Conservation (phyloP, 2,329 filamentous ascomycete species). For the Aureobasidium namibiae region DNA sequence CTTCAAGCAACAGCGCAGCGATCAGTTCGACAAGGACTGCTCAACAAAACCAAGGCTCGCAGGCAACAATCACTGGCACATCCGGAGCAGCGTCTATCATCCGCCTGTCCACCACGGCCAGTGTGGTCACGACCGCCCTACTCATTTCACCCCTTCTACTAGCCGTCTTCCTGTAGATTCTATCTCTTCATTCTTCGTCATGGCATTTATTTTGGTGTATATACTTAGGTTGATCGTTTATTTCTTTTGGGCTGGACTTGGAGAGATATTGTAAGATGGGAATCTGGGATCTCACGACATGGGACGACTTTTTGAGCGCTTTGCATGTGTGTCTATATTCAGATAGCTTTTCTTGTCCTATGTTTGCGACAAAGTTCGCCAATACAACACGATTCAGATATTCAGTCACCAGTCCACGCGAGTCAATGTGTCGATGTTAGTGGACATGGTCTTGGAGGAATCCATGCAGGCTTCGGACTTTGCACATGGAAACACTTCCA, state of each 20-base stretch:
- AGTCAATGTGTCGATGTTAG: background rate
- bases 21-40: background rate
- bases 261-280: background rate
- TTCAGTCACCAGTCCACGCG: background rate
- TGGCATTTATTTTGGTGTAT: background rate
- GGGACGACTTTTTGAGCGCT: background rate
- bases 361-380: background rate
- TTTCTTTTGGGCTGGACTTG: background rate
- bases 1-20: background rate
- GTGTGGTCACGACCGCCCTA: background rate
- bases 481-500: background rate
- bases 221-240: too few species aligned
- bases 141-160: background rate
- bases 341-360: background rate
- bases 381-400: background rate
- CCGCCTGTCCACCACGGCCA: background rate
- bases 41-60: background rate
- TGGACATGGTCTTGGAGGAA: too few species aligned
- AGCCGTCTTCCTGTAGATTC: background rate
- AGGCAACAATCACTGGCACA: background rate
- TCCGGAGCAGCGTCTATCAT: background rate
- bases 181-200: background rate
- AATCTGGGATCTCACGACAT: background rate
- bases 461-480: background rate
- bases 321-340: background rate